A percentile compares a stretch with the other conserved stretches of the same genome.
These are phyloP conservation scores for Prunus armeniaca DNA, from an alignment of 306 rosid genomes.

Conservation along the genomic window DNA sequence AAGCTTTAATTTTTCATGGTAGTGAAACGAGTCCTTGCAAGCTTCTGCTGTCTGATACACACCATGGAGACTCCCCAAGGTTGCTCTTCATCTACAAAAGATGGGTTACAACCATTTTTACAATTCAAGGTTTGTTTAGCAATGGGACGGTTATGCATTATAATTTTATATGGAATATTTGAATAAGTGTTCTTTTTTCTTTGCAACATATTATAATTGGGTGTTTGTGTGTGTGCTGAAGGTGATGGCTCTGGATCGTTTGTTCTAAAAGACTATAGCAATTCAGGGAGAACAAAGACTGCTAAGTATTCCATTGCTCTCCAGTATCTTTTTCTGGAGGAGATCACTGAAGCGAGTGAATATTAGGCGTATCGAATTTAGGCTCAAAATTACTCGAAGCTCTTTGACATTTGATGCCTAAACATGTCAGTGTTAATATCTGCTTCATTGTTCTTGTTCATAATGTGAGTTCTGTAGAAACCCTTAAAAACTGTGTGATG, in stretches of 20 bases:
- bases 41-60: slow-evolving; percentile 79
- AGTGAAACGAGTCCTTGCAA: slow-evolving; percentile 67
- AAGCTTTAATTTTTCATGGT: slow-evolving; percentile 14
- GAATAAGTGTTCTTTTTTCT: not conserved
- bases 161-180: not conserved
- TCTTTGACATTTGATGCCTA: not conserved
- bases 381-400: not conserved
- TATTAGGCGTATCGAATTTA: not conserved
- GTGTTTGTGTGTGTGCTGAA: slow-evolving; percentile 30
- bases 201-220: not conserved
- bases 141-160: not conserved
- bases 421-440: not conserved
- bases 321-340: slow-evolving; percentile 60
- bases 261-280: slow-evolving; percentile 40
- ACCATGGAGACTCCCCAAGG: slow-evolving; percentile 75
- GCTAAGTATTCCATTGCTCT: slow-evolving; percentile 85
- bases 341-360: slow-evolving; percentile 37
- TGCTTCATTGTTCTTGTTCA: not conserved
- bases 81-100: slow-evolving; percentile 82
- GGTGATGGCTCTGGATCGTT: slow-evolving; percentile 65
- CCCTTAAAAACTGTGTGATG: not conserved
- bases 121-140: slow-evolving; percentile 54
- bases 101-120: slow-evolving; percentile 76
- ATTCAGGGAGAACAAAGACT: slow-evolving; percentile 27
- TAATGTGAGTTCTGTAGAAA: not conserved